A percentile compares a stretch with the other conserved stretches of the same genome.
Conservation (phyloP, 306 rosid genomes). For the cucumber (Cucumis sativus) region DNA sequence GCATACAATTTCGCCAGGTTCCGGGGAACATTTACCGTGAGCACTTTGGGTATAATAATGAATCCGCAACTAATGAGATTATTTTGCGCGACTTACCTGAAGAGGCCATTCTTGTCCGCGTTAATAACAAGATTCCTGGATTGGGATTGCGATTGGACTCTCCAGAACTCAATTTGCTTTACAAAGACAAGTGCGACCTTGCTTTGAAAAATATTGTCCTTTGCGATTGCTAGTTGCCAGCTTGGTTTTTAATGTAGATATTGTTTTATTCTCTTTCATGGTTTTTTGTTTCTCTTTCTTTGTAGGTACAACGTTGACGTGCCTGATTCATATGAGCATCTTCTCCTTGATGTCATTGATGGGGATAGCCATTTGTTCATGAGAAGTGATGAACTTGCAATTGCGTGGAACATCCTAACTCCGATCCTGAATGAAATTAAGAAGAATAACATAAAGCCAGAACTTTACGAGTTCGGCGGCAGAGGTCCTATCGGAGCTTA, state of each 20-base stretch:
- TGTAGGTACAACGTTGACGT: slow-evolving; percentile 66
- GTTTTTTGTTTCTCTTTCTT: not conserved
- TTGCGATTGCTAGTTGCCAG: slow-evolving; percentile 1
- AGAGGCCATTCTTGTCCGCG: slow-evolving; percentile 76
- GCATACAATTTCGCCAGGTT: slow-evolving; percentile 66
- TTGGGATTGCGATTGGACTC: slow-evolving; percentile 76
- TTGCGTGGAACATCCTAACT: slow-evolving; percentile 73
- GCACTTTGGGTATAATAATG: slow-evolving; percentile 45
- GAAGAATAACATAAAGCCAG: slow-evolving; percentile 44
- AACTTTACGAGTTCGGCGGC: slow-evolving; percentile 74
- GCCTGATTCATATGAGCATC: slow-evolving; percentile 86
- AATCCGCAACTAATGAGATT: slow-evolving; percentile 66
- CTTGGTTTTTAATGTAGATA: not conserved
- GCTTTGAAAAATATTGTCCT: slow-evolving; percentile 9
- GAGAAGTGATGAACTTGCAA: slow-evolving; percentile 74
- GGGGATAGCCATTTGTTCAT: slow-evolving; percentile 79
- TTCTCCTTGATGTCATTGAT: slow-evolving; percentile 70
- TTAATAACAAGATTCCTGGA: slow-evolving; percentile 92
- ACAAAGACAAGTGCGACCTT: slow-evolving; percentile 63
- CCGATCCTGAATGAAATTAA: slow-evolving; percentile 66
- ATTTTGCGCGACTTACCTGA: slow-evolving; percentile 78
- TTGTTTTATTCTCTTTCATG: not conserved
- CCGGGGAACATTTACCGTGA: slow-evolving; percentile 71
- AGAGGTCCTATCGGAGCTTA: slow-evolving; percentile 83
- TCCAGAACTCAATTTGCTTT: slow-evolving; percentile 73